Evolutionary conservation across 2,329 filamentous ascomycete genomes (phyloP), one percentile per base, ranked within the genome.

Genomic region (Albophoma yamanashiensis): DNA sequence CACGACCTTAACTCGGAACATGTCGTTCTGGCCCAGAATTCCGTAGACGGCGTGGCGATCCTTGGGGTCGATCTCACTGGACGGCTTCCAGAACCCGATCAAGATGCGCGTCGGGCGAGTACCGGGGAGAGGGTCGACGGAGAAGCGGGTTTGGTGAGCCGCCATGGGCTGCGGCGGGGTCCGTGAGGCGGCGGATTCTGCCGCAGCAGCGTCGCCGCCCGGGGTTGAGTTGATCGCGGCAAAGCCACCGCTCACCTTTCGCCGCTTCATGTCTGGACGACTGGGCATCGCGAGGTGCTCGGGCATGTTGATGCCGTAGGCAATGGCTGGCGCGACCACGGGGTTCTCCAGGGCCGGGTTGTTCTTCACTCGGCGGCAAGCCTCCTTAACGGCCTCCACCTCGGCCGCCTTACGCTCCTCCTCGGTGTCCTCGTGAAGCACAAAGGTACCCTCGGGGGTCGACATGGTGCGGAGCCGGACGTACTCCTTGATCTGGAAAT

Each of bases 31-130:
- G 0, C 83, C 83, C 0, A 87, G 70, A 14, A 87, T 85, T 4
- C 85, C 85, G 59, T 82, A 84, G 0, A 87, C 82, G 0, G 84
- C 85, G 65, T 87, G 84, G 58, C 83, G 82, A 66, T 87, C 78
- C 15, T 72, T 71, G 2, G 74, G 67, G 2, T 78, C 70, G 0
- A 67, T 47, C 57, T 81, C 79, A 39, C 74, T 78, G 0, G 83
- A 87, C 15, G 79, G 77, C 58, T 74, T 76, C 85, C 85, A 88
- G 66, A 79, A 80, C 0, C 85, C 85, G 2, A 88, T 69, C 2
- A 86, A 71, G 56, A 85, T 83, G 11, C 81, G 75, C 0, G 82
- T 85, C 0, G 82, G 82, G 1, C 82, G 77, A 1, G 78, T 82
- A 14, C 82, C 81, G 0, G 73, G 76, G 2, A 84, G 72, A 3